Evolutionary conservation across 805 yeast species (phyloP), one percentile per base, ranked within the genome.

Genomic region (Nakazawaea siamensis): DNA sequence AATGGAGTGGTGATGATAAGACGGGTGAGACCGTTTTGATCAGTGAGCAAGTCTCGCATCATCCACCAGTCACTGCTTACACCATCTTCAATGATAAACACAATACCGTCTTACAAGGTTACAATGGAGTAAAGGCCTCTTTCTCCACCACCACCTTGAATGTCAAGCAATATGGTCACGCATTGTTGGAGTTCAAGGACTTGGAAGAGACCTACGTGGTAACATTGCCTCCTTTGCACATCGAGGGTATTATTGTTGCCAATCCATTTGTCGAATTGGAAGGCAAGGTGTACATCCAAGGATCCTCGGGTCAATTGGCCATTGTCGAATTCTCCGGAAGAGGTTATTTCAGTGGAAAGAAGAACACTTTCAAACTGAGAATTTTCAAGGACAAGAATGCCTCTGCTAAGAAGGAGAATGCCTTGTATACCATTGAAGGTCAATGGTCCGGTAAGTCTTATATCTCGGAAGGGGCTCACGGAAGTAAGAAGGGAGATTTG

Each of bases 11-110:
- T 44, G 71, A 68, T 28, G 57, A 63, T 9, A 64, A 60, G 36
- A 57, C 73, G 12, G 95, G 95, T 27, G 94, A 84, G 42, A 83
- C 95, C 18, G 59, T 76, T 10, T 64, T 90, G 33, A 51, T 86
- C 36, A 75, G 88, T 43, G 98, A 92, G 59, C 98, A 92, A 60
- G 97, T 92, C 11, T 78, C 88, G 42, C 98, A 92, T 61, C 98
- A 92, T 57, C 98, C 98, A 13, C 97, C 98, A 18, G 80, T 83
- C 24, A 88, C 97, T n/a, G 97, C 92, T 5, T 92, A 87, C 54
- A 73, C 87, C 28, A 72, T 92, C 37, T 62, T 73, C 50, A 87
- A 87, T 54, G 82, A 77, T 43, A 73, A 75, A 49, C 69, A 80
- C 55, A 69, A 78, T 23, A 79, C 80, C 18, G 59, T 64, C 27